Evolutionary conservation across 106 monocot species (phyloP).

Genomic region (Cymbidium sinense): DNA sequence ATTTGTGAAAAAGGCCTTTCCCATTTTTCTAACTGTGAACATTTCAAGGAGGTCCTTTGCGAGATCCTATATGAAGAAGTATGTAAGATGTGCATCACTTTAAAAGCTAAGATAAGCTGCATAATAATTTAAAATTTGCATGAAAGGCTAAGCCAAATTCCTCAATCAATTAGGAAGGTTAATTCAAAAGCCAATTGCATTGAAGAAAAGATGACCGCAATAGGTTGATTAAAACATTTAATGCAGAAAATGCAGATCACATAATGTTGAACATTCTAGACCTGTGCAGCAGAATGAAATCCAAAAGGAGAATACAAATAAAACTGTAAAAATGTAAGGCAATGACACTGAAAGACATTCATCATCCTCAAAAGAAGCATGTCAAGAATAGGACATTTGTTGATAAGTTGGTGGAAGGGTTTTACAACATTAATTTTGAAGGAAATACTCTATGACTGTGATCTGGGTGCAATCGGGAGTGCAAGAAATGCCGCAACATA

Average conservation of each 20-base stretch:
- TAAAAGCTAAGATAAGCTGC: neutral
- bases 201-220: conserved; percentile 2
- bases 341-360: neutral
- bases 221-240: neutral
- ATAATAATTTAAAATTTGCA: neutral
- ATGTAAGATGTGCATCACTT: neutral
- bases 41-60: conserved; percentile 77
- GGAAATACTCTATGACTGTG: neutral
- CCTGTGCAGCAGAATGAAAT: neutral
- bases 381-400: neutral
- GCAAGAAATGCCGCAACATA: too few species aligned
- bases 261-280: neutral
- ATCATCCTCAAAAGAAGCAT: neutral
- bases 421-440: neutral
- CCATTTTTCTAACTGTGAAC: conserved; percentile 92
- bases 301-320: conserved; percentile 1
- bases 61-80: conserved; percentile 60
- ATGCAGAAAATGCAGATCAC: neutral
- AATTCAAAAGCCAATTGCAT: neutral
- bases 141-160: neutral
- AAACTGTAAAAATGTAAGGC: neutral
- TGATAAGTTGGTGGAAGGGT: neutral
- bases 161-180: neutral
- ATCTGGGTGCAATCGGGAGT: neutral
- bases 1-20: conserved; percentile 98